A percentile compares a stretch with the other conserved stretches of the same genome.
phyloP scores from a whole-genome alignment of 2,329 filamentous ascomycete genomes.

The Clathrospora elynae region DNA sequence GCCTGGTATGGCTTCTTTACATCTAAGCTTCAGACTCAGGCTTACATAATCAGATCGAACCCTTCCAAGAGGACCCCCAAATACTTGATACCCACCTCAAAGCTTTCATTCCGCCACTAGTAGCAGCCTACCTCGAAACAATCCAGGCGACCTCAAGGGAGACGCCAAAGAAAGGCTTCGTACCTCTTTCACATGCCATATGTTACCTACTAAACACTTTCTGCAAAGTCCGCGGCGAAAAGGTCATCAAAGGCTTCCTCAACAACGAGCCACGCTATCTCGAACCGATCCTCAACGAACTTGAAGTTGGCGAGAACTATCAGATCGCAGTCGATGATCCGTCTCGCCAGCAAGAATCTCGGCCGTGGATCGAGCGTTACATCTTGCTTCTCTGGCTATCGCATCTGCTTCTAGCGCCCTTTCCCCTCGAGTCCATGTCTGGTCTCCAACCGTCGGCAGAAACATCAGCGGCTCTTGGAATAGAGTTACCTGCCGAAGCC shows the following conservation, averaged over 20 bases:
- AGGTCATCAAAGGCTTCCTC: constrained; percentile 87
- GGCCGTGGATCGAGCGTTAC: constrained; percentile 83
- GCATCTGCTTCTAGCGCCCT: constrained; percentile 69
- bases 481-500: constrained; percentile 63
- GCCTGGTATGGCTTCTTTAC: constrained; percentile 29
- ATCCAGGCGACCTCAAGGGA: constrained; percentile 51
- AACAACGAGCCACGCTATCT: constrained; percentile 88
- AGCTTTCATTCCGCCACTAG: constrained; percentile 73
- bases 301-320: constrained; percentile 64
- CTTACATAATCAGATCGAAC: constrained; percentile 63
- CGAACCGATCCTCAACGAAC: constrained; percentile 75
- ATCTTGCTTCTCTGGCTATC: constrained; percentile 80
- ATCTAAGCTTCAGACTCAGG: constrained; percentile 2
- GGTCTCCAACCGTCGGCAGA: constrained; percentile 43
- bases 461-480: constrained; percentile 44
- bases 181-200: constrained; percentile 61
- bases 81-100: constrained; percentile 84
- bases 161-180: constrained; percentile 27
- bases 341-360: constrained; percentile 22
- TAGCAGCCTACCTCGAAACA: constrained; percentile 75
- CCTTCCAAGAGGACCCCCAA: constrained; percentile 95
- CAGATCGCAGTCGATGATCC: constrained; percentile 16
- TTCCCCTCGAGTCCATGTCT: constrained; percentile 87
- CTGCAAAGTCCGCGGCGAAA: constrained; percentile 92
- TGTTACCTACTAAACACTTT: constrained; percentile 84